Evolutionary conservation across 192 early-diverging fungal genomes (phyloP).

Genomic region (Chytriomyces sp.): DNA sequence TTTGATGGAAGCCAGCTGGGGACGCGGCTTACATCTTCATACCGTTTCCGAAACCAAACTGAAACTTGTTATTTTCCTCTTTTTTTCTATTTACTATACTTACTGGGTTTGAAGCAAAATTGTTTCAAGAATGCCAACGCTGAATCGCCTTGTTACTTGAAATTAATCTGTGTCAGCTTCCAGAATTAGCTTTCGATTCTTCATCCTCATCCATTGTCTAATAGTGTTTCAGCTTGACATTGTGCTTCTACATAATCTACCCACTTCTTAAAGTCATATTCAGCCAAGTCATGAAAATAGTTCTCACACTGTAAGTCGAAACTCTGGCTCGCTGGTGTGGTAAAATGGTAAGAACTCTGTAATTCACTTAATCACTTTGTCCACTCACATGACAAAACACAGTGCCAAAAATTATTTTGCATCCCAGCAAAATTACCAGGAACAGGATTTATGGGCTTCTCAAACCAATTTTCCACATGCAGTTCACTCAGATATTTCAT

Average conservation of each 20-base stretch:
- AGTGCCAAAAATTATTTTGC: slow-evolving; percentile 66
- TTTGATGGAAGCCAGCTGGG: no score
- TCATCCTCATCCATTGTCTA: background rate
- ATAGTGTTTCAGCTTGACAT: background rate
- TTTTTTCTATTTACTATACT: no score
- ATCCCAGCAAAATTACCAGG: slow-evolving; percentile 42
- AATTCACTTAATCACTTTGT: no score
- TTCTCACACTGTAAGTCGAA: slow-evolving; percentile 74
- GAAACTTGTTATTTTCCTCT: no score
- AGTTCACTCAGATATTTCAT: slow-evolving; percentile 60
- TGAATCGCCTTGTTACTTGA: no score
- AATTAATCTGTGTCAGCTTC: no score
- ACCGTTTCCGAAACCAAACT: no score
- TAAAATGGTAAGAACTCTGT: no score
- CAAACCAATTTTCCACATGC: slow-evolving; percentile 76
- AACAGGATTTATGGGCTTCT: slow-evolving; percentile 79
- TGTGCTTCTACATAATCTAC: background rate
- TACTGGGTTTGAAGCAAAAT: no score
- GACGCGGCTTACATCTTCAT: no score
- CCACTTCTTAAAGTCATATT: slow-evolving; percentile 20
- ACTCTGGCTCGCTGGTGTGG: slow-evolving; percentile 64
- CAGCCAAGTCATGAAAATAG: slow-evolving; percentile 54
- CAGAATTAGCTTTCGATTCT: no score
- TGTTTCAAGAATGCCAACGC: no score
- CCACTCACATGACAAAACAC: slow-evolving; percentile 82